phyloP scores from a whole-genome alignment of 1,139 yeast species.

The Blastobotrys raffinosifermentans region DNA sequence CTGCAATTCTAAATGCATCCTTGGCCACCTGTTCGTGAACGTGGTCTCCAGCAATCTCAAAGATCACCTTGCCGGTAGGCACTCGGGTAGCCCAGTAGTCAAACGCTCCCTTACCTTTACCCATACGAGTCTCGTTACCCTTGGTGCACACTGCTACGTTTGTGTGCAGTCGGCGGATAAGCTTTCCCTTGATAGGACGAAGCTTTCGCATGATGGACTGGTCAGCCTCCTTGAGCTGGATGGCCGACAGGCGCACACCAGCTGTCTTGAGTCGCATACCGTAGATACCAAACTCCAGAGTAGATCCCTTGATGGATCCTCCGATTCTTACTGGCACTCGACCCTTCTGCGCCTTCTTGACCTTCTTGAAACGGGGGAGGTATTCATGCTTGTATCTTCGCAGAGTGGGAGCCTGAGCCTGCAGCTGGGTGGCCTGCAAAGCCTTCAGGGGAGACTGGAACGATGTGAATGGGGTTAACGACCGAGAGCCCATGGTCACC shows the following conservation, averaged over 20 bases:
- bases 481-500: too few relatives aligned
- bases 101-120: conserved; percentile 98
- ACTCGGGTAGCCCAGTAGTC: conserved; percentile 97
- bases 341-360: conserved; percentile 82
- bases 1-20: conserved; percentile 88
- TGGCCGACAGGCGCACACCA: conserved; percentile 84
- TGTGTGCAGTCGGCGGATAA: conserved; percentile 77
- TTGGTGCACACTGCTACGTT: conserved; percentile 89
- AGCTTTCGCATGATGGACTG: conserved; percentile 75
- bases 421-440: background rate
- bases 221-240: conserved; percentile 88
- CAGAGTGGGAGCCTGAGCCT: too few relatives aligned
- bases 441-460: too few relatives aligned
- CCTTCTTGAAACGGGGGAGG: conserved; percentile 60
- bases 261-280: conserved; percentile 85
- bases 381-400: conserved; percentile 81
- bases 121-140: conserved; percentile 99
- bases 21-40: conserved; percentile 87
- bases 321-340: conserved; percentile 93
- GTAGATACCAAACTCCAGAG: conserved; percentile 70
- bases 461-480: too few relatives aligned
- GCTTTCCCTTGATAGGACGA: conserved; percentile 61
- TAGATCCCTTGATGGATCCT: conserved; percentile 85
- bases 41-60: conserved; percentile 72
- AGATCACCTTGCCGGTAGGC: conserved; percentile 88